Evolutionary conservation across 2,329 filamentous ascomycete genomes (phyloP).

Genomic region (Chrysoporthe cubensis): DNA sequence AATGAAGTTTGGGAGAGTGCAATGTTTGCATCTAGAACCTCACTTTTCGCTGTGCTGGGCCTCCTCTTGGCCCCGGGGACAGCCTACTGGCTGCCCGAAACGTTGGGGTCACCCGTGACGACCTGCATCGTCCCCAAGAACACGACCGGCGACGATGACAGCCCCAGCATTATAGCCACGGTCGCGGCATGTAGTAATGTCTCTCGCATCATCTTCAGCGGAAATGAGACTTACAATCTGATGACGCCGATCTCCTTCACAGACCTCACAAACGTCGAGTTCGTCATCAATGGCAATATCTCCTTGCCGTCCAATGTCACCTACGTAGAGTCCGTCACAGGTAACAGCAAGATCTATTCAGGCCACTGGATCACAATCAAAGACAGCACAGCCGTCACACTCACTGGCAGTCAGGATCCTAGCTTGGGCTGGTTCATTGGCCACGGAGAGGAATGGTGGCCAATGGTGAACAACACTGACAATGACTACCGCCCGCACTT

Average conservation of each 20-base stretch:
- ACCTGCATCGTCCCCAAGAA: constrained; percentile 31
- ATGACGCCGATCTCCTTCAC: constrained; percentile 31
- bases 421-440: constrained; percentile 31
- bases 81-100: constrained; percentile 31
- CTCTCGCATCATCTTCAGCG: constrained; percentile 29
- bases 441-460: constrained; percentile 33
- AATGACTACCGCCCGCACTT: constrained; percentile 32
- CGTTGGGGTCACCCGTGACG: constrained; percentile 19
- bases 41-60: background rate
- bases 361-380: constrained; percentile 32
- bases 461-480: constrained; percentile 26
- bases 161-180: constrained; percentile 26
- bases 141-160: constrained; percentile 28
- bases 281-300: constrained; percentile 31
- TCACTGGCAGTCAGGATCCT: constrained; percentile 30
- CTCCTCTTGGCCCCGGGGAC: constrained; percentile 1
- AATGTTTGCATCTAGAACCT: background rate
- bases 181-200: constrained; percentile 27
- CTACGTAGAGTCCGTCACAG: constrained; percentile 30
- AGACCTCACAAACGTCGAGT: constrained; percentile 30
- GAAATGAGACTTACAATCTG: constrained; percentile 30
- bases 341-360: constrained; percentile 30
- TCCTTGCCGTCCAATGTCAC: constrained; percentile 31
- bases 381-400: constrained; percentile 21
- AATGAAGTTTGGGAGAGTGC: background rate